Base-by-base conservation (phyloP, 805 yeast species). In the Danielia reshetovae region DNA sequence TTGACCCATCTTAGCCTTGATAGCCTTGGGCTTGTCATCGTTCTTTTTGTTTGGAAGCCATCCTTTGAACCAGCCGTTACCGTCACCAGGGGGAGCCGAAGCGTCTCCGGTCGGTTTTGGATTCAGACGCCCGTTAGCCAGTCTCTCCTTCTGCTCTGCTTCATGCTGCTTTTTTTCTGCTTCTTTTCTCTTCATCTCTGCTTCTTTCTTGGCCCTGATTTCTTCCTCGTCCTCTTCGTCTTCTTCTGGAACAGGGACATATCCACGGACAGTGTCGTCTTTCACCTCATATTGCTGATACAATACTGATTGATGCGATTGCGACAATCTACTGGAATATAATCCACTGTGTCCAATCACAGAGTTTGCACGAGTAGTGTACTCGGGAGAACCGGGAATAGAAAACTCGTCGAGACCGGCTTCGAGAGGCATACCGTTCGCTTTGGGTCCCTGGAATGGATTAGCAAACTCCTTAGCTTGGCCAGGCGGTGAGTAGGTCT, bases 1-100 rank as follows among this genome's bases (percentile, higher is more conserved):
- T 38, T 83, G 85, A 9, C 97, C 98, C 34, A 93, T 62, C 46
- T 93, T 87, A 24, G 96, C 97, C 43, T 77, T 75, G 42, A 80
- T 72, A 52, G 85, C 85, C 32, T 46, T 46, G 25, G 85, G 86
- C 34, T 77, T 85, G 30, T 75, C 80, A 18, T 75, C 73, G 29
- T 70, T 71, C 30, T 60, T 59, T 42, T 65, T 68, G 29, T 29
- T 34, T 5, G 68, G 54, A 18, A 55, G 41, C 54, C 55, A 60
- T 36, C 74, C 42, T 7, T 81, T 70, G 9, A 19, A 19, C 22
- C 22, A 19, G 9, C 22, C 22, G 14, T 45, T 38, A 7, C 34
- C 34, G 5, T 35, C 36, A n/a, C n/a, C n/a, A n/a, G n/a, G n/a
- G n/a, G n/a, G n/a, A n/a, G n/a, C n/a, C 1, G 34, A 29, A 12